Conservation (phyloP, 1,284 basidiomycete genomes). For the Cutaneotrichosporon cutaneum region DNA sequence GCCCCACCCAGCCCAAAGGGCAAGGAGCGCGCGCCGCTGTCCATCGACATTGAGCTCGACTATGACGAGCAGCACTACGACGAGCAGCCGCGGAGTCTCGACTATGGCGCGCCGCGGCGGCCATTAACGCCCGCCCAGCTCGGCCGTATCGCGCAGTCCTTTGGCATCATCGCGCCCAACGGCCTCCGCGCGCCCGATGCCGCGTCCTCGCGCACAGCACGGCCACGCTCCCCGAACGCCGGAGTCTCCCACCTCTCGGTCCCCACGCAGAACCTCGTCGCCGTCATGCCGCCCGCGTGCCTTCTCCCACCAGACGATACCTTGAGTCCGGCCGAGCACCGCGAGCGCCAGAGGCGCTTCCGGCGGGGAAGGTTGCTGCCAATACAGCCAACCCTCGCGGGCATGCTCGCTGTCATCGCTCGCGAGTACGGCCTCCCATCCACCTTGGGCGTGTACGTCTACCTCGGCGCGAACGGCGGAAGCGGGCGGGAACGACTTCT, state of each 20-base stretch:
- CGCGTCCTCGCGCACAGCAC: neutral
- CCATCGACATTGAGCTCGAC: neutral
- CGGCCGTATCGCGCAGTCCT: constrained; percentile 47
- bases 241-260: neutral
- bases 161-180: constrained; percentile 46
- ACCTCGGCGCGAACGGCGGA: constrained; percentile 29
- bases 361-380: constrained; percentile 45
- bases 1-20: constrained; percentile 11
- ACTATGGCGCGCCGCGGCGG: constrained; percentile 40
- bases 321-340: constrained; percentile 16
- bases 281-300: constrained; percentile 43
- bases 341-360: constrained; percentile 36
- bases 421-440: constrained; percentile 50
- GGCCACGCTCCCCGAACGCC: neutral
- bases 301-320: constrained; percentile 27
- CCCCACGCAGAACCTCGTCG: constrained; percentile 29
- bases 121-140: constrained; percentile 44
- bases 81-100: constrained; percentile 1
- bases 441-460: constrained; percentile 44
- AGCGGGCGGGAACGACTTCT: constrained; percentile 1
- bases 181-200: neutral
- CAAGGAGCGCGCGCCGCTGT: constrained; percentile 3
- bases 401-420: constrained; percentile 49
- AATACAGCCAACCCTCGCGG: constrained; percentile 45
- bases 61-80: constrained; percentile 13